phyloP scores from a whole-genome alignment of 345 rosid genomes.

The Linum trigynum region DNA sequence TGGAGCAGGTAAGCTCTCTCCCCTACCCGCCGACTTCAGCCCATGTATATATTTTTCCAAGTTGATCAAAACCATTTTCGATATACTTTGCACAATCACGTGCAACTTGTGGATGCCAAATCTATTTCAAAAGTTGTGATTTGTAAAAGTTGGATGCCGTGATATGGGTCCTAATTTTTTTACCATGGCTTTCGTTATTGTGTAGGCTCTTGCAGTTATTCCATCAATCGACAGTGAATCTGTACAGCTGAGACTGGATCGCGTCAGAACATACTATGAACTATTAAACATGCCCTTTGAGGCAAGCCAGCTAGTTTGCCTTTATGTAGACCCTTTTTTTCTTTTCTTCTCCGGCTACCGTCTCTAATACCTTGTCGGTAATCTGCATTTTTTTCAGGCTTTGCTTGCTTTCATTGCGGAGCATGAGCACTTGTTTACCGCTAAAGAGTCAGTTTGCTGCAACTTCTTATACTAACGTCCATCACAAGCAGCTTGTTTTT shows the following conservation, averaged over 20 bases:
- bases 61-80: no score
- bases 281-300: slow-evolving; percentile 93
- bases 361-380: not conserved
- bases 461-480: not conserved
- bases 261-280: slow-evolving; percentile 80
- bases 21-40: no score
- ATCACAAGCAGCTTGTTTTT: not conserved
- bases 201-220: slow-evolving; percentile 85
- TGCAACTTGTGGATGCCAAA: not conserved
- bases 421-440: slow-evolving; percentile 57
- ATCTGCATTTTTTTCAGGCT: slow-evolving; percentile 41
- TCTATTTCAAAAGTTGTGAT: not conserved
- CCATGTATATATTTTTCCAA: no score
- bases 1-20: slow-evolving; percentile 67
- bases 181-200: not conserved
- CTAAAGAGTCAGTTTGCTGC: slow-evolving; percentile 51
- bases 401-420: slow-evolving; percentile 78
- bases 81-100: no score
- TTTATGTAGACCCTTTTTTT: not conserved
- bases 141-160: not conserved
- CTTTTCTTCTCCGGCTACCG: not conserved
- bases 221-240: slow-evolving; percentile 70
- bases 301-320: slow-evolving; percentile 34
- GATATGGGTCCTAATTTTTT: not conserved
- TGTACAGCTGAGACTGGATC: slow-evolving; percentile 71